Conservation (phyloP, 768 basidiomycete species). For the Mycena pura region DNA sequence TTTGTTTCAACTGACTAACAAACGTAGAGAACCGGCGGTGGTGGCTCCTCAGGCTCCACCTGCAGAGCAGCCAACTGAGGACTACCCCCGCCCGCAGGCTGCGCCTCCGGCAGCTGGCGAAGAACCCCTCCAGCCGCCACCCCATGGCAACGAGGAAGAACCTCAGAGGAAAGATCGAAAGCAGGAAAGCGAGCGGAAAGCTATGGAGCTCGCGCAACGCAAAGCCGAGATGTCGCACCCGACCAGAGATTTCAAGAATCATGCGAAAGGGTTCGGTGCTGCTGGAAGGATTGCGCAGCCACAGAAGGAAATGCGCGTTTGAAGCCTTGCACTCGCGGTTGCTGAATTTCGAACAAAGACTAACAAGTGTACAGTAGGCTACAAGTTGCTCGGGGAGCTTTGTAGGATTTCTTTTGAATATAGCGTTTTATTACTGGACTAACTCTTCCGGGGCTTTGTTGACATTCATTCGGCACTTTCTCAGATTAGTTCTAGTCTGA, state of each 20-base stretch:
- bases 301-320: conserved; percentile 25
- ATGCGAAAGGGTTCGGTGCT: conserved; percentile 46
- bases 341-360: too few relatives aligned
- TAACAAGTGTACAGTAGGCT: too few relatives aligned
- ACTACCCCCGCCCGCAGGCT: conserved; percentile 67
- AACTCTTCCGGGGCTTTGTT: too few relatives aligned
- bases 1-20: not conserved
- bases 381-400: too few relatives aligned
- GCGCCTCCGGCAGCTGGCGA: conserved; percentile 36
- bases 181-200: conserved; percentile 51
- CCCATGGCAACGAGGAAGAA: conserved; percentile 55
- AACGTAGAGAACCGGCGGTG: conserved; percentile 24
- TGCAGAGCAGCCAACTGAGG: conserved; percentile 35
- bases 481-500: too few relatives aligned
- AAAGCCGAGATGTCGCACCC: conserved; percentile 58
- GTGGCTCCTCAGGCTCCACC: conserved; percentile 15
- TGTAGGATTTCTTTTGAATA: too few relatives aligned
- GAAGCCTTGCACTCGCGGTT: too few relatives aligned
- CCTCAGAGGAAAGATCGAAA: conserved; percentile 57
- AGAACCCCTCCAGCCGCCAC: conserved; percentile 40
- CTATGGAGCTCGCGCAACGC: conserved; percentile 51
- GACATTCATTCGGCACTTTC: too few relatives aligned
- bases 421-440: too few relatives aligned
- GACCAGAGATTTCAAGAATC: conserved; percentile 46
- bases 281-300: conserved; percentile 66